Base-by-base conservation (phyloP, 371 early-diverging fungal genomes). In the Circinella minor region DNA sequence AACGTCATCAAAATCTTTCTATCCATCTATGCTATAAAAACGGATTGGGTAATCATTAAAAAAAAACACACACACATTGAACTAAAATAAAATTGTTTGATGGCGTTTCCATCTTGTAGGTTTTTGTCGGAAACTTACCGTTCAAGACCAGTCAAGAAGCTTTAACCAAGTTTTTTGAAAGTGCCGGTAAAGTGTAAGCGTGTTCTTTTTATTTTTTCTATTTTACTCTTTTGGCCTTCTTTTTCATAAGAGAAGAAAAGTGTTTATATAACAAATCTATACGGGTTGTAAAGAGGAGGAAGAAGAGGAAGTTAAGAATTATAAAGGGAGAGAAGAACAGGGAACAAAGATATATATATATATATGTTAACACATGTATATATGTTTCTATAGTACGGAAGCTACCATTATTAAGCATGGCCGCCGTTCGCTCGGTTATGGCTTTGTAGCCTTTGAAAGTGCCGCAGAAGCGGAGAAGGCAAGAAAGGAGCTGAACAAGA, bases 41-140 rank as follows among this genome's bases (percentile, higher is more conserved):
- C 27, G 27, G 27, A 27, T 27, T 27, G 27, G 27, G 27, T 27
- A 27, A 27, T 27, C 27, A 27, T 27, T 0, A 27, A 27, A 27
- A 27, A 27, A 0, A 27, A 0, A 27, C 27, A 27, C 27, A 27
- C 27, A 27, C 27, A 27, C 27, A 27, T 27, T 27, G 27, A 27
- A 27, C 27, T 27, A 27, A 27, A 27, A 27, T 1, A 27, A 27
- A 27, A 27, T 43, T 11, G 43, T 43, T 6, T 6, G 11, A 9
- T 6, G 43, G 43, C 43, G 43, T 34, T 55, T 39, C 43, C n/a
- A 46, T 66, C 64, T 66, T 43, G 43, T 20, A 96, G 89, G 93
- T 96, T 51, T 98, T 96, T 88, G 94, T 96, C 49, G 97, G 99
- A 63, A 98, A 98, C 87, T 86, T 98, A 69, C 80, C 96, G 38